These are phyloP conservation scores for Backusella tarrabulga DNA, from an alignment of 192 early-diverging fungal species.

Conservation along the genomic window DNA sequence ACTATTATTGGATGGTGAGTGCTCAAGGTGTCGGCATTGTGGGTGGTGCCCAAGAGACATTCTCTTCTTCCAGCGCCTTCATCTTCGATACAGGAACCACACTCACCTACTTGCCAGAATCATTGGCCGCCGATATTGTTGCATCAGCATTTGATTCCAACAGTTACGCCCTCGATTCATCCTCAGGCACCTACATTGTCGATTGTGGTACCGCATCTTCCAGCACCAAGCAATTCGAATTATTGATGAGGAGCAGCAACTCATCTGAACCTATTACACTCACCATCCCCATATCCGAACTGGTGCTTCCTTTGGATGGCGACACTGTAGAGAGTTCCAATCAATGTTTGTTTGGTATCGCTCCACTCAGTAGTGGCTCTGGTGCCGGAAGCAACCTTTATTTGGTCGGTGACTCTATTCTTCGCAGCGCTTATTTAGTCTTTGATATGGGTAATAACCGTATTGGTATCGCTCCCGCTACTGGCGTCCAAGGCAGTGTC, in stretches of 20 bases:
- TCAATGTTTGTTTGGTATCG: slow-evolving; percentile 34
- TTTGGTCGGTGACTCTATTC: slow-evolving; percentile 21
- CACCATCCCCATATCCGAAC: slow-evolving; percentile 15
- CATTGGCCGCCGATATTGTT: slow-evolving; percentile 3
- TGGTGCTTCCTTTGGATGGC: slow-evolving; percentile 31
- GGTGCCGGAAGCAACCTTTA: slow-evolving; percentile 10
- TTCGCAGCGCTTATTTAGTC: slow-evolving; percentile 17
- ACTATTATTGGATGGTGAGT: slow-evolving; percentile 39
- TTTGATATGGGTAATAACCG: slow-evolving; percentile 18
- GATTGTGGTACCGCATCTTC: slow-evolving; percentile 13
- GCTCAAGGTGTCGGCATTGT: slow-evolving; percentile 25
- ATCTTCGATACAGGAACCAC: slow-evolving; percentile 37
- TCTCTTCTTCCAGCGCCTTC: slow-evolving; percentile 13
- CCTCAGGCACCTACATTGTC: slow-evolving; percentile 14
- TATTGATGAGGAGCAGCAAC: slow-evolving; percentile 13
- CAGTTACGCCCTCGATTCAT: slow-evolving; percentile 1
- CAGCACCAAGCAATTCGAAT: slow-evolving; percentile 6
- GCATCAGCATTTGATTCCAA: background rate
- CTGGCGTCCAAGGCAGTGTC: background rate
- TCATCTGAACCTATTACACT: slow-evolving; percentile 25
- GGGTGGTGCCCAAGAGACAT: background rate
- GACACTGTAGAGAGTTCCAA: background rate
- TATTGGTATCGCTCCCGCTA: slow-evolving; percentile 20
- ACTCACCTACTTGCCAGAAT: slow-evolving; percentile 23
- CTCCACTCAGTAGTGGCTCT: slow-evolving; percentile 2